Base-by-base conservation (phyloP, 495 filamentous ascomycete genomes). In the Zalerion maritima region DNA sequence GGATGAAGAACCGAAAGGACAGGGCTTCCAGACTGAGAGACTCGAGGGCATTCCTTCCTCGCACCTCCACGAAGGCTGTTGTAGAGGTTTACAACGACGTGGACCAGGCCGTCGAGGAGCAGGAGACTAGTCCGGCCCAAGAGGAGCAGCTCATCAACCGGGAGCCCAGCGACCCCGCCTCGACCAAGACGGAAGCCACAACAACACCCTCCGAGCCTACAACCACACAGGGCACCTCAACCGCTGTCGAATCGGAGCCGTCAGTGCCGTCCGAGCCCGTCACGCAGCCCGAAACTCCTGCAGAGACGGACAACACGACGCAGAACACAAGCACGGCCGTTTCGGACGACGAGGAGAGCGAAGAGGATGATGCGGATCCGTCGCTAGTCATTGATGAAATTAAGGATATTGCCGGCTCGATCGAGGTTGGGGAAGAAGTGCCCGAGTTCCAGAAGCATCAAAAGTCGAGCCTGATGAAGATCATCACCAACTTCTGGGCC, bases 401-500 rank as follows among this genome's bases (percentile, higher is more conserved):
- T 9, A 60, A 63, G 22, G 57, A 64, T 21, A 62, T 75, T 11
- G 69, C 76, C 0, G 75, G 75, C 29, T 73, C 71, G 6, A 56
- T 74, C 8, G 76, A 75, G 20, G 73, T 71, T 14, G 67, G 66
- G 26, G 61, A 67, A 21, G 71, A 79, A 17, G 57, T 74, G 8
- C 64, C 75, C 8, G 85, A 92, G 34, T 60, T 97, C 9, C 84
- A 83, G 1, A 89, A 79, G 40, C 83, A 97, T 41, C 80, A 94
- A 43, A 81, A 84, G 42, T 82, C 71, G 32, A 92, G 84, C 12
- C 66, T 94, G 29, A 74, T 96, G 73, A 92, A 86, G 41, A 81
- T 94, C 62, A 60, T 99, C 29, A 85, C 79, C 6, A 92, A 85
- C 34, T 99, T 99, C 55, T 99, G 91, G 91, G 91, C 89, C 12